Conservation (phyloP, 2,329 filamentous ascomycete genomes). For the Calonectria pauciramosa region DNA sequence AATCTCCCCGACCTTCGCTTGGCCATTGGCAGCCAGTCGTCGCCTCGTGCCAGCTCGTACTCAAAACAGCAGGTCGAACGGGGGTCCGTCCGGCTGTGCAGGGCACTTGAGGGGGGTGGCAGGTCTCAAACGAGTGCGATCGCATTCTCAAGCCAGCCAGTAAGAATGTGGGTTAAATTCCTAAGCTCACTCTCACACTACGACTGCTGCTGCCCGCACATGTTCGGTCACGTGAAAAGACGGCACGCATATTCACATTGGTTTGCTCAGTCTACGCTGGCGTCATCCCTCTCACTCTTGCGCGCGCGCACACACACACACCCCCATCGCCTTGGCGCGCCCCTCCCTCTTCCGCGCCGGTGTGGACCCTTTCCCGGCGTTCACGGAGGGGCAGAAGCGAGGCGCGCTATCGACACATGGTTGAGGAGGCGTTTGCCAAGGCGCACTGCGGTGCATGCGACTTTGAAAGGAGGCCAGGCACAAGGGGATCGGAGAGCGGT, state of each 20-base stretch:
- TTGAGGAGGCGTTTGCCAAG: background rate
- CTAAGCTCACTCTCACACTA: background rate
- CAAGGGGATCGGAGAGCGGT: slow-evolving; percentile 13
- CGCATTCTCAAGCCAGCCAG: background rate
- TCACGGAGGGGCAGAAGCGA: background rate
- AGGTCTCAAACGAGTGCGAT: slow-evolving; percentile 19
- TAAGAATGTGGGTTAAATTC: slow-evolving; percentile 26
- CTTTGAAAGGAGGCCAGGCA: background rate
- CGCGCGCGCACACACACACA: background rate
- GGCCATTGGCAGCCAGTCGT: slow-evolving; percentile 18
- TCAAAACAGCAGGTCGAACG: slow-evolving; percentile 17
- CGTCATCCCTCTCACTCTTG: background rate
- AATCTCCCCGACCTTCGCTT: slow-evolving; percentile 15
- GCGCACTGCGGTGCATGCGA: background rate
- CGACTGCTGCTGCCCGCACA: background rate
- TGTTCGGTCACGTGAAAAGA: background rate
- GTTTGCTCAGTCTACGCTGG: background rate
- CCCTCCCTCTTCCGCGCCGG: background rate
- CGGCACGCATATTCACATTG: background rate
- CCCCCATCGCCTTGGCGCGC: background rate
- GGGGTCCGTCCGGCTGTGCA: background rate
- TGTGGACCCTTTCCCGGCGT: slow-evolving; percentile 8
- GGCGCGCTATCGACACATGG: background rate
- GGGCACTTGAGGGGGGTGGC: background rate
- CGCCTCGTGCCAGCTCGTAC: slow-evolving; percentile 4